Conservation (phyloP, 768 basidiomycete genomes). For the Amanita jacksonii region DNA sequence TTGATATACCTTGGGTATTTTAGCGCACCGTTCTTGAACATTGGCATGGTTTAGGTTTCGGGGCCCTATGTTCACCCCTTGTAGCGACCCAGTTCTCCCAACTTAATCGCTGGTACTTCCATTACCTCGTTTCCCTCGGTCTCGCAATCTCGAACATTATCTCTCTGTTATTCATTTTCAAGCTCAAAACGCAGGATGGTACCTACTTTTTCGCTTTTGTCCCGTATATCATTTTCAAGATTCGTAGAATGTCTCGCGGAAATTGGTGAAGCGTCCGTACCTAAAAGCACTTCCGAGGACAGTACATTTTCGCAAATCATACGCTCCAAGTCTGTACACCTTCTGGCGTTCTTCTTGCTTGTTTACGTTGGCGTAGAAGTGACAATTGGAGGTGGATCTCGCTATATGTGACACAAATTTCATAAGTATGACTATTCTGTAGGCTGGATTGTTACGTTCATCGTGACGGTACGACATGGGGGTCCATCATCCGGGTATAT, state of each 20-base stretch:
- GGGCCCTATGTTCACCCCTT: slow-evolving; percentile 62
- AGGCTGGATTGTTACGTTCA: slow-evolving; percentile 70
- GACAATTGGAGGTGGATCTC: slow-evolving; percentile 34
- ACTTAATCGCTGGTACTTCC: slow-evolving; percentile 60
- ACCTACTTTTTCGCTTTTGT: background rate
- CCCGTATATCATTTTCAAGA: background rate
- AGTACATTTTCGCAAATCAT: slow-evolving; percentile 45
- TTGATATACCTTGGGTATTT: no score
- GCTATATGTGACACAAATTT: background rate
- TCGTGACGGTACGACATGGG: slow-evolving; percentile 25
- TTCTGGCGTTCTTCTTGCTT: slow-evolving; percentile 53
- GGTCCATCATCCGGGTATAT: slow-evolving; percentile 40
- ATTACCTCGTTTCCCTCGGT: slow-evolving; percentile 63
- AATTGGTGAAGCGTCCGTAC: slow-evolving; percentile 39
- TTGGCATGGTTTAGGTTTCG: slow-evolving; percentile 34
- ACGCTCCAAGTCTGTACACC: slow-evolving; percentile 41
- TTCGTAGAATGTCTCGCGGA: slow-evolving; percentile 41
- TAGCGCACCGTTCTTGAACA: background rate
- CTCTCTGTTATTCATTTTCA: slow-evolving; percentile 49
- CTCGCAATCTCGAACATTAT: slow-evolving; percentile 50
- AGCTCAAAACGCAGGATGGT: slow-evolving; percentile 67
- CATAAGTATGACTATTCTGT: background rate
- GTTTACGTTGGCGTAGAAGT: slow-evolving; percentile 68
- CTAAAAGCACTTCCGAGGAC: slow-evolving; percentile 26
- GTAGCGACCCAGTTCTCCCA: slow-evolving; percentile 76